Conservation (phyloP, 1,139 yeast species). For the Hanseniaspora sp. region DNA sequence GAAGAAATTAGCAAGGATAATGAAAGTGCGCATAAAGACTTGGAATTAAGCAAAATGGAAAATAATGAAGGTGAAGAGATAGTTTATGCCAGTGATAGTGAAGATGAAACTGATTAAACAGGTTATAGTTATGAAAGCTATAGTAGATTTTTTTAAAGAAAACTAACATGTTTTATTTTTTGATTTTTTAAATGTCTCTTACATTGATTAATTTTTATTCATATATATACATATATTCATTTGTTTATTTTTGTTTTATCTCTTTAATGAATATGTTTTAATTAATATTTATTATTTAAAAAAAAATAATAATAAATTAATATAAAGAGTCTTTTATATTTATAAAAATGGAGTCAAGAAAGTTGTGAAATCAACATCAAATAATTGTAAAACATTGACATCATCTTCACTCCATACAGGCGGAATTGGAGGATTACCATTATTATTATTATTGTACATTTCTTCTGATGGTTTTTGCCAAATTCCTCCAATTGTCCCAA, state of each 20-base stretch:
- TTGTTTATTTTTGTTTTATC: not conserved
- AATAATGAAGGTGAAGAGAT: slow-evolving; percentile 30
- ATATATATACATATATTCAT: not conserved
- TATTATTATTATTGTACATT: not conserved
- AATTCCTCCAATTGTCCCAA: not conserved
- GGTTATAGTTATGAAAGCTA: too few species aligned
- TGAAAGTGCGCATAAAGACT: slow-evolving; percentile 29
- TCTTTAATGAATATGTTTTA: too few species aligned
- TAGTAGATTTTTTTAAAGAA: too few species aligned
- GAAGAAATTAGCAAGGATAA: slow-evolving; percentile 31
- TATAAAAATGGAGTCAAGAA: slow-evolving; percentile 14
- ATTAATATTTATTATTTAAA: too few species aligned
- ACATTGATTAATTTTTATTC: not conserved
- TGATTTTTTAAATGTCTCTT: not conserved
- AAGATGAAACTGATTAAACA: not conserved
- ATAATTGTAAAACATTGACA: slow-evolving; percentile 7
- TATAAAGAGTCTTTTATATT: not conserved
- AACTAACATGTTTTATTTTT: too few species aligned
- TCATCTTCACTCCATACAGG: slow-evolving; percentile 11
- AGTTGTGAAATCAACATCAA: slow-evolving; percentile 14
- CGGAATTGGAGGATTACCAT: not conserved
- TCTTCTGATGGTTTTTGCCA: slow-evolving; percentile 1
- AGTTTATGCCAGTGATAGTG: slow-evolving; percentile 24
- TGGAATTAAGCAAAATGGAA: slow-evolving; percentile 26
- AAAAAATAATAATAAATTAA: too few species aligned